Percentiles rank a stretch among this genome's conserved stretches.
These are phyloP conservation scores for Neopestalotiopsis rosae DNA, from an alignment of 2,329 filamentous ascomycete species.

Conservation along the genomic window DNA sequence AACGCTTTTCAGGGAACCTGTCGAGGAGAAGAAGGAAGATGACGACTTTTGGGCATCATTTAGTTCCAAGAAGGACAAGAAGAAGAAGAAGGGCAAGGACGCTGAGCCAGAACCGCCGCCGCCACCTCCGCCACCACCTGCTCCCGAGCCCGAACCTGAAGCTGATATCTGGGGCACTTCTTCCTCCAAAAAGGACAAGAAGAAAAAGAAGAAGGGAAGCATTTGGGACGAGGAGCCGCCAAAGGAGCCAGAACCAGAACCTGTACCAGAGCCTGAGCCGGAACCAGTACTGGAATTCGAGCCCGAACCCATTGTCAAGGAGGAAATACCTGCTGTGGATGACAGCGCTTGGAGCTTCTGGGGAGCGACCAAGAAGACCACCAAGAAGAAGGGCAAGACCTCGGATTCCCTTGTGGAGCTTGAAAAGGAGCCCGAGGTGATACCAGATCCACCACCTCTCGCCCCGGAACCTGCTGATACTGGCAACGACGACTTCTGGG, in stretches of 20 bases:
- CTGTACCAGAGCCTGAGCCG: constrained; percentile 16
- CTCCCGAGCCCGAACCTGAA: constrained; percentile 23
- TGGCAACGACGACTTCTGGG: constrained; percentile 28
- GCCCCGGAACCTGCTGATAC: constrained; percentile 25
- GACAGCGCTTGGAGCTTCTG: constrained; percentile 61
- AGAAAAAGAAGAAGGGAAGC: constrained; percentile 48
- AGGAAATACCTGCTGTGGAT: constrained; percentile 40
- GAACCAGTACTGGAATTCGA: constrained; percentile 27
- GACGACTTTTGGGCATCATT: constrained; percentile 31
- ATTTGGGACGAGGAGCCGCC: constrained; percentile 29
- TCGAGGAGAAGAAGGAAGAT: constrained; percentile 20
- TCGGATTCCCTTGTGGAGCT: constrained; percentile 29
- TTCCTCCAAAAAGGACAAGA: constrained; percentile 43
- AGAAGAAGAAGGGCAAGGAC: constrained; percentile 27
- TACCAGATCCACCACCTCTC: constrained; percentile 21
- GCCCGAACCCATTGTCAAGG: constrained; percentile 34
- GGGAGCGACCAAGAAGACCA: constrained; percentile 57
- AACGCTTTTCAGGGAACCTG: constrained; percentile 1
- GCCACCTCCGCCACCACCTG: constrained; percentile 7
- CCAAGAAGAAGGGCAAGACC: constrained; percentile 38
- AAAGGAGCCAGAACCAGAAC: constrained; percentile 26
- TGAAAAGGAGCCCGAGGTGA: constrained; percentile 26
- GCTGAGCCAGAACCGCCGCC: constrained; percentile 15
- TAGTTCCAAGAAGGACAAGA: constrained; percentile 33
- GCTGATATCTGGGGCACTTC: constrained; percentile 29